Evolutionary conservation across 2,329 filamentous ascomycete genomes (phyloP).

Genomic region (Lecanicillium sp.): DNA sequence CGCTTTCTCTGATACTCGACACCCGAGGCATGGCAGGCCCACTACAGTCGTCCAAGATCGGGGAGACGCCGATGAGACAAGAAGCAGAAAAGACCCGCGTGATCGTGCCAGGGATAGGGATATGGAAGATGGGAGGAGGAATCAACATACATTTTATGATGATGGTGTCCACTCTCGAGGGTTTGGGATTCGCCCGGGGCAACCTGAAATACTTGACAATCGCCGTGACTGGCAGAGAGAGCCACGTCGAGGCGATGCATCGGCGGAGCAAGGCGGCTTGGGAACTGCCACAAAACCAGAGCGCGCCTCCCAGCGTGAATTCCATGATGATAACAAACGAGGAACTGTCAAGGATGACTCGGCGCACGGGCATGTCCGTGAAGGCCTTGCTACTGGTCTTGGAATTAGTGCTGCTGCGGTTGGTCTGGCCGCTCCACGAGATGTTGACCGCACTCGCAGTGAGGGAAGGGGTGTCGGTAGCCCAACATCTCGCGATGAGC

Average conservation of each 20-base stretch:
- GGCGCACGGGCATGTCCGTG: slow-evolving; percentile 34
- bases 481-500: too few relatives aligned
- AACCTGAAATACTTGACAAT: slow-evolving; percentile 29
- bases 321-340: slow-evolving; percentile 18
- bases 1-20: slow-evolving; percentile 11
- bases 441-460: too few relatives aligned
- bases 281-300: not conserved
- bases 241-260: slow-evolving; percentile 19
- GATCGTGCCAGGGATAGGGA: slow-evolving; percentile 21
- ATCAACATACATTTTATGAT: slow-evolving; percentile 33
- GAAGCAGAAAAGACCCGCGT: slow-evolving; percentile 31
- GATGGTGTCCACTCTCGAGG: slow-evolving; percentile 39
- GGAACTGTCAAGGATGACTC: slow-evolving; percentile 28
- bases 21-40: slow-evolving; percentile 29
- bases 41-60: slow-evolving; percentile 48
- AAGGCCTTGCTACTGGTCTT: slow-evolving; percentile 40
- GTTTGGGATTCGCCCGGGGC: slow-evolving; percentile 43
- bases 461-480: too few relatives aligned
- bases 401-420: slow-evolving; percentile 42
- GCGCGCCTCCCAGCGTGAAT: too few relatives aligned
- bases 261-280: slow-evolving; percentile 19
- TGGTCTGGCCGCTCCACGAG: slow-evolving; percentile 26
- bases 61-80: slow-evolving; percentile 40
- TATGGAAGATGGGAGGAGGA: slow-evolving; percentile 24
- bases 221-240: slow-evolving; percentile 28